phyloP scores from a whole-genome alignment of 2,329 filamentous ascomycete genomes.

The Canariomyces notabilis region DNA sequence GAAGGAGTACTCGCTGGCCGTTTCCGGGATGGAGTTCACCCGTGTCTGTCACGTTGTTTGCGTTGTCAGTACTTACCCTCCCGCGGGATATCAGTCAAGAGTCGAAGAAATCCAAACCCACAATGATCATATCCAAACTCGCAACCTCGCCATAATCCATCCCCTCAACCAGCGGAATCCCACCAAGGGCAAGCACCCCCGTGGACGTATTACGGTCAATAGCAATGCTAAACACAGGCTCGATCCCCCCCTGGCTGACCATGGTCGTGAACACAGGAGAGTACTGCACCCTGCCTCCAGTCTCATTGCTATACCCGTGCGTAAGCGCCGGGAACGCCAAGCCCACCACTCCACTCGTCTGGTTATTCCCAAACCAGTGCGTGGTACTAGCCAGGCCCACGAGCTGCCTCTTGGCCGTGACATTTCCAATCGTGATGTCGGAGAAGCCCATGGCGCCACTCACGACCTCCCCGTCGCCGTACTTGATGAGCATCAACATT shows the following conservation, averaged over 20 bases:
- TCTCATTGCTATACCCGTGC: slow-evolving; percentile 40
- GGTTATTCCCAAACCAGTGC: slow-evolving; percentile 48
- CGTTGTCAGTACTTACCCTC: too few relatives aligned
- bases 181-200: slow-evolving; percentile 45
- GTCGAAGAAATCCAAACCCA: slow-evolving; percentile 1
- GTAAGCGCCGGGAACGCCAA: slow-evolving; percentile 48
- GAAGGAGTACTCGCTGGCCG: slow-evolving; percentile 44
- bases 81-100: too few relatives aligned
- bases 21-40: slow-evolving; percentile 32
- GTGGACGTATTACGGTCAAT: slow-evolving; percentile 42
- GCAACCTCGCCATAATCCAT: slow-evolving; percentile 28
- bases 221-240: slow-evolving; percentile 45
- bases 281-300: slow-evolving; percentile 39
- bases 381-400: slow-evolving; percentile 46
- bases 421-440: slow-evolving; percentile 42
- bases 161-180: slow-evolving; percentile 36
- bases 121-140: slow-evolving; percentile 30
- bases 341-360: slow-evolving; percentile 47
- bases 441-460: slow-evolving; percentile 43
- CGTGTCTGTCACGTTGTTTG: slow-evolving; percentile 40
- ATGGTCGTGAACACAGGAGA: slow-evolving; percentile 46
- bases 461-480: slow-evolving; percentile 46
- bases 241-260: slow-evolving; percentile 40
- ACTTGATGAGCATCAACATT: slow-evolving; percentile 43
- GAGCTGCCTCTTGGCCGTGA: slow-evolving; percentile 42